Evolutionary conservation across 148 eudicot genomes (phyloP), one percentile per base, ranked within the genome.

Genomic region (Camellia japonica): DNA sequence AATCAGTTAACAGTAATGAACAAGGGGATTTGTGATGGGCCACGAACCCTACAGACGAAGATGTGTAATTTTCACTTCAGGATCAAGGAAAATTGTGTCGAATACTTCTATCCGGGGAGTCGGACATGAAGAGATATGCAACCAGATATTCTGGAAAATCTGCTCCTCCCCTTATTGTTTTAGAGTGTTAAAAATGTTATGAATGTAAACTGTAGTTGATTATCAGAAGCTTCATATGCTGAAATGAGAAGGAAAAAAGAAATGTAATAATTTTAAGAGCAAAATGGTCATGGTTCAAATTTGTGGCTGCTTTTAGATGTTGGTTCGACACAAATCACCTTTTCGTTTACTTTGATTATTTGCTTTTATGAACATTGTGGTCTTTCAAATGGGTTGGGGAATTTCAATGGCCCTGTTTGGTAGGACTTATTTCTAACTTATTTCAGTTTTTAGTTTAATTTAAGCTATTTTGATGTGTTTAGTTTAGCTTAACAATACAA

Each of bases 91-190:
- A 95, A 87, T 67, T 82, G 80, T 18, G 90, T 90, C 2, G 96
- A 93, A 73, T 95, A 88, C 87, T 95, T 95, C 83, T 90, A 86
- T 80, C 97, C 96, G 12, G 98, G 98, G 71, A 85, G 88, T 54
- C 85, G 81, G 71, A 82, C 86, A 66, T 92, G 90, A 92, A 82
- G 74, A 79, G 19, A 19, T 20, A 6, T 49, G 18, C 51, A n/a
- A 41, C 43, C 68, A 42, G 13, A 61, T 77, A 64, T 65, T 20
- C 19, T 6, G 43, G 55, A 13, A 69, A n/a, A 19, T 46, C 73
- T 69, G 14, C 30, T 6, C 13, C 6, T 18, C 9, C 20, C 10
- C 15, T 30, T 68, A 4, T 41, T 44, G 38, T 42, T 41, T 5
- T 49, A 0, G 49, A 43, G 1, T 41, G 44, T 41, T 12, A 42